These are phyloP conservation scores for Acanthamoeba lenticulata DNA, from an alignment of 208 protist species.

Conservation along the genomic window DNA sequence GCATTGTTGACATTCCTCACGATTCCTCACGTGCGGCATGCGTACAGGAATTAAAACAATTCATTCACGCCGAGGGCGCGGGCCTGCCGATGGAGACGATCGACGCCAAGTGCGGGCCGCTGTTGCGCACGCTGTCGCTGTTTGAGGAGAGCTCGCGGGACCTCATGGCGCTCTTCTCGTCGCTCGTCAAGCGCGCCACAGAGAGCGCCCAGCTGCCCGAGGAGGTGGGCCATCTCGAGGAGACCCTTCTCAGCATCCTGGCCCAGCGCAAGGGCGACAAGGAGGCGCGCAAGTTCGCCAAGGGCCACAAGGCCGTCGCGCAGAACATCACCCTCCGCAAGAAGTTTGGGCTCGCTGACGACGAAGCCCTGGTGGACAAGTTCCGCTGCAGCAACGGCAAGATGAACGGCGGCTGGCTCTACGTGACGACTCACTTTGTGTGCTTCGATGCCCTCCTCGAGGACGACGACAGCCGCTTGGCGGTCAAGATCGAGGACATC, in stretches of 20 bases:
- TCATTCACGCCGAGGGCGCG: conserved; percentile 38
- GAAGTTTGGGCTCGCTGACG: background rate
- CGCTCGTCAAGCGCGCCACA: background rate
- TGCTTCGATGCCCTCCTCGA: conserved; percentile 36
- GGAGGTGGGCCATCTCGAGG: background rate
- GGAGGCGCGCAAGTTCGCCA: conserved; percentile 44
- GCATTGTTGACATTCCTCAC: background rate
- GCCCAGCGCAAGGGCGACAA: conserved; percentile 55
- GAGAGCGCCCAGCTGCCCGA: background rate
- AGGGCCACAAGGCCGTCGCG: background rate
- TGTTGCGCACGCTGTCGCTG: conserved; percentile 1
- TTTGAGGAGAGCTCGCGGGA: conserved; percentile 25
- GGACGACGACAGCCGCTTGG: background rate
- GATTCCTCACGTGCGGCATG: background rate
- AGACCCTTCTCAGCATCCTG: background rate
- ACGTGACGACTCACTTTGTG: conserved; percentile 23
- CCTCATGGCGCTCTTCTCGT: background rate
- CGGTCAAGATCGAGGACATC: conserved; percentile 7
- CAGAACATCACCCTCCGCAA: conserved; percentile 20
- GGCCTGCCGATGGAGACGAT: conserved; percentile 58
- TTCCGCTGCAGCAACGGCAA: conserved; percentile 16
- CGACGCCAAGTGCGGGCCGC: background rate
- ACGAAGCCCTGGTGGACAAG: conserved; percentile 28
- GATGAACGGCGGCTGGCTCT: conserved; percentile 53
- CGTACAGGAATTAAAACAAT: conserved; percentile 38